Percentiles rank a stretch among this genome's conserved stretches.
Evolutionary conservation across 176 grass and related monocot genomes (phyloP).

Genomic region (Oryza australiensis): DNA sequence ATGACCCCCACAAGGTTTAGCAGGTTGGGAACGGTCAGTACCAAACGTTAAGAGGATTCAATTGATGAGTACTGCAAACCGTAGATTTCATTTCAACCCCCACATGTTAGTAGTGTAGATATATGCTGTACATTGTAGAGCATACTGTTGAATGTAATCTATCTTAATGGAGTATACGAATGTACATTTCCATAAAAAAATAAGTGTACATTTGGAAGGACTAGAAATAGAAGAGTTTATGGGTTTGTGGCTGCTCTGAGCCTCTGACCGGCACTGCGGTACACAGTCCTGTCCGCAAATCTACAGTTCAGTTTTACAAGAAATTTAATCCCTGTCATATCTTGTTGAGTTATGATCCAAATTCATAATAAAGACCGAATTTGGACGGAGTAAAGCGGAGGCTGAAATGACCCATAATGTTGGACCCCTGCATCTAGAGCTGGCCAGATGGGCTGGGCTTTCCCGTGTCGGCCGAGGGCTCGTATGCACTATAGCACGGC

Average conservation of each 20-base stretch:
- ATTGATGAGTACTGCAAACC: not conserved
- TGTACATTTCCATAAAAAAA: not conserved
- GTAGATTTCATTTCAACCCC: not conserved
- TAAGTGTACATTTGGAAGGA: not conserved
- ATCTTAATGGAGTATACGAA: conserved; percentile 18
- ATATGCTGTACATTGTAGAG: not conserved
- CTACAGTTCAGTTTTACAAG: not conserved
- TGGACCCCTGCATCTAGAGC: no score
- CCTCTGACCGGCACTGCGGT: not conserved
- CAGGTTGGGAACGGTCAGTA: conserved; percentile 9
- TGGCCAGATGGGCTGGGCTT: no score
- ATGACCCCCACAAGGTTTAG: conserved; percentile 3
- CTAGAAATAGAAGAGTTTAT: not conserved
- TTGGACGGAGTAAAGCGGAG: no score
- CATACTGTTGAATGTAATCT: not conserved
- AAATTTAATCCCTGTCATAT: not conserved
- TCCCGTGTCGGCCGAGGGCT: no score
- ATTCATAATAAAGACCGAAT: no score
- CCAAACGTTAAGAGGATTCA: conserved; percentile 4
- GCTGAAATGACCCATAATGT: no score
- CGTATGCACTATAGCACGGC: no score
- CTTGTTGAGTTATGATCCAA: no score
- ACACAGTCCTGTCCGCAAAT: not conserved
- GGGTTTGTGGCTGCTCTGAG: not conserved
- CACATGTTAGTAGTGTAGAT: conserved; percentile 18